phyloP scores from a whole-genome alignment of 371 early-diverging fungal genomes.

The Lichtheimia hyalospora region DNA sequence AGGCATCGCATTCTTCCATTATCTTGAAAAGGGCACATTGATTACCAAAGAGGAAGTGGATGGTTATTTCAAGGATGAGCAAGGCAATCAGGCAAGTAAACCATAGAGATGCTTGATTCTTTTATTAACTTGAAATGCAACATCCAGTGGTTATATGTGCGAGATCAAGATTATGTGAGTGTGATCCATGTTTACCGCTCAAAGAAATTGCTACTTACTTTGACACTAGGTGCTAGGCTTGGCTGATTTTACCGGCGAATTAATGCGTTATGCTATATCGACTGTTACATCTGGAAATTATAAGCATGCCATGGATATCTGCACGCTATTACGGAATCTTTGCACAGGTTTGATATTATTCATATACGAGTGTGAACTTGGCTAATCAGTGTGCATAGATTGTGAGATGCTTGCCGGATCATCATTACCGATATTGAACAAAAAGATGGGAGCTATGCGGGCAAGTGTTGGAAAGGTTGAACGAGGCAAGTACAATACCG shows the following conservation, averaged over 20 bases:
- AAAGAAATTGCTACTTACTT: neutral
- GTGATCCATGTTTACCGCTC: neutral
- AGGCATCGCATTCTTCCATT: constrained; percentile 59
- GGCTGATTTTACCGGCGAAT: constrained; percentile 71
- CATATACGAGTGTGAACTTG: too few species aligned
- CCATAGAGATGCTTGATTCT: too few species aligned
- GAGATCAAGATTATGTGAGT: constrained; percentile 57
- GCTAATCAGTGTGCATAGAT: constrained; percentile 13
- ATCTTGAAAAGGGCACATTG: constrained; percentile 43
- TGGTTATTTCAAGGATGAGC: constrained; percentile 38
- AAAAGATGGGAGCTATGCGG: constrained; percentile 33
- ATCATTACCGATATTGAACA: constrained; percentile 24
- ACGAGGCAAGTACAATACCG: constrained; percentile 21
- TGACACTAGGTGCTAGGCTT: constrained; percentile 45
- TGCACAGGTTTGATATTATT: constrained; percentile 22
- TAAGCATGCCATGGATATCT: constrained; percentile 47
- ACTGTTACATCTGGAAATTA: constrained; percentile 41
- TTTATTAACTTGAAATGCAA: too few species aligned
- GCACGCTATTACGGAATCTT: constrained; percentile 48
- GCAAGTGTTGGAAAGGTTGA: constrained; percentile 37
- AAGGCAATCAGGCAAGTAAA: constrained; percentile 21
- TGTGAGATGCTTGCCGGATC: constrained; percentile 32
- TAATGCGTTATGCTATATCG: constrained; percentile 70
- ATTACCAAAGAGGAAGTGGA: constrained; percentile 50
- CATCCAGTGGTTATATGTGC: constrained; percentile 29